Percentiles rank a stretch among this genome's conserved stretches.
Conservation (phyloP, 495 filamentous ascomycete genomes). For the Neurospora sp. region DNA sequence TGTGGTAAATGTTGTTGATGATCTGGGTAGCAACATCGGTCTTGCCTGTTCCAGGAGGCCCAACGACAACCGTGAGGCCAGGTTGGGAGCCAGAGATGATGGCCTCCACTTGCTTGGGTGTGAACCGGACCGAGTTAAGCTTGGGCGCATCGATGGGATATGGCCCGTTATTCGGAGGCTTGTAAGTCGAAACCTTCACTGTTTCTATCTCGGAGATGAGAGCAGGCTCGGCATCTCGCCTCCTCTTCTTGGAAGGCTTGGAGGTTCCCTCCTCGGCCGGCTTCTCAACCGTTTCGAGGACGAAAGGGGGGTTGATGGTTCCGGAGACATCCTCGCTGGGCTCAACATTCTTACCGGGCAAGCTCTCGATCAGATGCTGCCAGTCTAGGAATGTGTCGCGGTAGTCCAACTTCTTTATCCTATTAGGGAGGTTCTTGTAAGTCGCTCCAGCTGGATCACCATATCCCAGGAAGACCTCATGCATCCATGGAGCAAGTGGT, state of each 20-base stretch:
- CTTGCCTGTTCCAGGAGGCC: constrained; percentile 93
- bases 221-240: constrained; percentile 58
- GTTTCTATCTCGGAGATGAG: constrained; percentile 49
- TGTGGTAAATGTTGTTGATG: constrained; percentile 98
- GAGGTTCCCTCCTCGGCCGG: constrained; percentile 28
- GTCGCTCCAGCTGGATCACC: constrained; percentile 83
- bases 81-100: constrained; percentile 92
- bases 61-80: constrained; percentile 88
- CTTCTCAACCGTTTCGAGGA: constrained; percentile 55
- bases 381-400: constrained; percentile 92
- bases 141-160: constrained; percentile 85
- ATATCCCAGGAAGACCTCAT: constrained; percentile 94
- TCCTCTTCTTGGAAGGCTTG: constrained; percentile 69
- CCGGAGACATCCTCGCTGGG: constrained; percentile 56
- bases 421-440: constrained; percentile 73
- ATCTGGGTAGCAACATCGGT: constrained; percentile 98
- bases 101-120: constrained; percentile 81
- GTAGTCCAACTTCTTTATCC: constrained; percentile 70
- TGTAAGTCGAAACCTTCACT: constrained; percentile 82
- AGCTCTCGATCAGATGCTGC: constrained; percentile 83
- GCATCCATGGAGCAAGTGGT: constrained; percentile 81
- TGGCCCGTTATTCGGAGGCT: constrained; percentile 79
- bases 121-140: constrained; percentile 78
- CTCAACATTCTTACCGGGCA: constrained; percentile 76
- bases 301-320: constrained; percentile 80